These are phyloP conservation scores for Neonectria magnoliae DNA, from an alignment of 2,329 filamentous ascomycete genomes.

Conservation along the genomic window DNA sequence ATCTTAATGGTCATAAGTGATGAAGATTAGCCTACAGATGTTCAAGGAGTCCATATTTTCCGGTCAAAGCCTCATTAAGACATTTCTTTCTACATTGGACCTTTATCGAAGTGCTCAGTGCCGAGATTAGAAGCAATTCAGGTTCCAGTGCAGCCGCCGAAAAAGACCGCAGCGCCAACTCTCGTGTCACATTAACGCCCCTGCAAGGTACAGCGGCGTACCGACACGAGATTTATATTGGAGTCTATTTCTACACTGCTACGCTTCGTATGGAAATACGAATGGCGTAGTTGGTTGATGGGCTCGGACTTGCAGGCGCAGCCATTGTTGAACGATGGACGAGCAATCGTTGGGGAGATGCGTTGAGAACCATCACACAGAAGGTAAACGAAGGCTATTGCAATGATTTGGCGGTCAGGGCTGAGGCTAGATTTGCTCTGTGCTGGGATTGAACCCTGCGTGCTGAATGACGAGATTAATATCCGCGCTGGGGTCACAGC, in stretches of 20 bases:
- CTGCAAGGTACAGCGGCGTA: too few relatives aligned
- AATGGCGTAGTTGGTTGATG: background rate
- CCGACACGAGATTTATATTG: background rate
- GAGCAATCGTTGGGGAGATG: too few relatives aligned
- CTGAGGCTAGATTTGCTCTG: background rate
- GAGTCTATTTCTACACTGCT: background rate
- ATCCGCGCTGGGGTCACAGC: background rate
- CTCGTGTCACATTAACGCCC: background rate
- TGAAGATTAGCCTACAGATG: too few relatives aligned
- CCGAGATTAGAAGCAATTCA: background rate
- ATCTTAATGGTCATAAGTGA: too few relatives aligned
- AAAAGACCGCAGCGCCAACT: background rate
- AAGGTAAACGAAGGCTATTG: too few relatives aligned
- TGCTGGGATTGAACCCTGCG: background rate
- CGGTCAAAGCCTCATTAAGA: background rate
- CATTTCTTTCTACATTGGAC: background rate
- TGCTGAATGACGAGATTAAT: background rate
- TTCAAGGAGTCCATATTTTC: too few relatives aligned
- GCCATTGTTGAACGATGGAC: background rate
- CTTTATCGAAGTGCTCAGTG: background rate
- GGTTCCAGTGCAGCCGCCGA: background rate
- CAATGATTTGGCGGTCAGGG: background rate
- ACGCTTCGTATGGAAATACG: background rate
- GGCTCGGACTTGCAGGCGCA: too few relatives aligned
- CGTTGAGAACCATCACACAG: background rate